Evolutionary conservation across 768 basidiomycete species (phyloP), one percentile per base, ranked within the genome.

Genomic region (Lyophyllum shimeji): DNA sequence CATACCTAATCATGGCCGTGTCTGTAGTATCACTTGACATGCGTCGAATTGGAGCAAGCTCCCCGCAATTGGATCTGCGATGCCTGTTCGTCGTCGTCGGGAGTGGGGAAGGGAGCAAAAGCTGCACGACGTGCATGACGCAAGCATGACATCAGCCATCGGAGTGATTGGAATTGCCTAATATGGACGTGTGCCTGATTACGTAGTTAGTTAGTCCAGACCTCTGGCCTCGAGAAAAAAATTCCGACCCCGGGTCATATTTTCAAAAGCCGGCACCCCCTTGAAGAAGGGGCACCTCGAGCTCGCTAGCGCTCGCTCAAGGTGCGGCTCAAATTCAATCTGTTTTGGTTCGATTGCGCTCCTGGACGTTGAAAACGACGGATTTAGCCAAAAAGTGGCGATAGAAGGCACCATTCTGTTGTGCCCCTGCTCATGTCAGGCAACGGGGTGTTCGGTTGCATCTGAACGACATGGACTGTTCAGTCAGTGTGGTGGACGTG

Each of bases 181-280:
- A 23, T 45, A 23, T 21, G 8, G 21, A 45, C 25, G 37, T 25
- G 21, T 24, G 44, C 44, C 44, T 24, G 24, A 45, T 45, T 23
- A 24, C 44, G 44, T 45, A 25, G 24, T 45, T 53, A 46, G 52
- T 45, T 60, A 55, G 37, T 59, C 57, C 52, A 54, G 31, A 31
- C 23, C 13, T 44, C 24, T 24, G 47, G 39, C 47, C 53, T 46
- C 54, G 34, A 21, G 12, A 51, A 55, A 55, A 59, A 51, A 55
- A 55, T 3, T 7, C 45, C 49, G 53, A 59, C 47, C 58, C 53
- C 49, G 7, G 15, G 34, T 55, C 24, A n/a, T 46, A 48, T 55
- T 59, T 59, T 59, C 39, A 9, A 33, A 46, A 27, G 24, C 54
- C 40, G 39, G 45, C 33, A 39, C 47, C 33, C 58, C 58, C 58